Percentiles rank a stretch among this genome's conserved stretches.
Conservation (phyloP, 441 rosid species). For the Syzygium malaccense region DNA sequence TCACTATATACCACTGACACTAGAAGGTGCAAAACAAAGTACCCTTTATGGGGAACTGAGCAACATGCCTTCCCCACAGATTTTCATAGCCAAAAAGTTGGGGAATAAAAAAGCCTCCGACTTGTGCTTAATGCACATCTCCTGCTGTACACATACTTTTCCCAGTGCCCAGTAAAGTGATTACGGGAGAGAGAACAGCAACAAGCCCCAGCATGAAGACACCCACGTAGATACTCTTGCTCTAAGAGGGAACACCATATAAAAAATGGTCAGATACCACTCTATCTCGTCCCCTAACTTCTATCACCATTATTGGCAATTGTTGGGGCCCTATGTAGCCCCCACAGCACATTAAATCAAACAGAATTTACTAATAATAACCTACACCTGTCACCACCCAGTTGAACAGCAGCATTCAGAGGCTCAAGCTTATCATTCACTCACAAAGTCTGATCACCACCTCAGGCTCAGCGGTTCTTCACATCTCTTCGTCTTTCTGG, state of each 20-base stretch:
- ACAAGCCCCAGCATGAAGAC: slow-evolving; percentile 26
- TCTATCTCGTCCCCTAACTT: slow-evolving; percentile 12
- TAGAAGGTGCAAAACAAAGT: background rate
- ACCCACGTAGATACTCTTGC: slow-evolving; percentile 28
- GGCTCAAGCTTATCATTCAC: slow-evolving; percentile 25
- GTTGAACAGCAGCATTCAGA: slow-evolving; percentile 11
- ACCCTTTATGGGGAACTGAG: slow-evolving; percentile 1
- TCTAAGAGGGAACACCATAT: slow-evolving; percentile 12
- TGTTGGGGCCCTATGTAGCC: slow-evolving; percentile 17
- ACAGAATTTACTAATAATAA: slow-evolving; percentile 5
- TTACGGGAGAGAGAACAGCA: background rate
- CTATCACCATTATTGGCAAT: slow-evolving; percentile 35
- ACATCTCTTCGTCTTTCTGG: background rate
- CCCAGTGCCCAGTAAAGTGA: slow-evolving; percentile 16
- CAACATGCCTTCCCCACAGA: background rate
- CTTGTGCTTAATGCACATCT: slow-evolving; percentile 22
- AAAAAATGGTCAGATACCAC: slow-evolving; percentile 20
- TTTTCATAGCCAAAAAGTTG: background rate
- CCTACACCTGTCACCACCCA: slow-evolving; percentile 30
- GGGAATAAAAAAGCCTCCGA: slow-evolving; percentile 8
- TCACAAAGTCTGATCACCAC: slow-evolving; percentile 2
- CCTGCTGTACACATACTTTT: slow-evolving; percentile 18
- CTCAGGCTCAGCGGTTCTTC: background rate
- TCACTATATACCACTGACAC: background rate
- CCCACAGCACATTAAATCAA: slow-evolving; percentile 17